These are phyloP conservation scores for Globisporangium paddicum DNA, from an alignment of 352 stramenopile genomes.

Conservation along the genomic window DNA sequence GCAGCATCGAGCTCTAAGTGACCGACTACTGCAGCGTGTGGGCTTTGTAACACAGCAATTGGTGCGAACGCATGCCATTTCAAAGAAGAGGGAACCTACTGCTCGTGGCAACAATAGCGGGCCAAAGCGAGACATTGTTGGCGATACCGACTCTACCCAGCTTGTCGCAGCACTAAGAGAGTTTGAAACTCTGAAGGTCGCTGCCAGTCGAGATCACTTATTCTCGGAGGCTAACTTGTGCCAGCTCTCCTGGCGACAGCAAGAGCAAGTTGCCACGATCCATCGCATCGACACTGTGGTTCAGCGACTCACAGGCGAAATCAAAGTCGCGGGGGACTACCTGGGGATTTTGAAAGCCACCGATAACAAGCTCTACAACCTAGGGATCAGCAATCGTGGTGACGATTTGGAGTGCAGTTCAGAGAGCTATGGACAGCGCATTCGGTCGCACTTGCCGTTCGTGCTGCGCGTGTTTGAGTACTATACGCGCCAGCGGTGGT, in stretches of 20 bases:
- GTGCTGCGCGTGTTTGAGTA: slow-evolving; percentile 23
- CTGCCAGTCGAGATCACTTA: slow-evolving; percentile 18
- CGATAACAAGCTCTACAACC: slow-evolving; percentile 18
- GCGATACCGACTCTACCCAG: background rate
- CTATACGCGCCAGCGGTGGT: slow-evolving; percentile 26
- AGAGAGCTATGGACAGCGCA: slow-evolving; percentile 2
- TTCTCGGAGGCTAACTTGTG: slow-evolving; percentile 20
- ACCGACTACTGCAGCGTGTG: slow-evolving; percentile 2
- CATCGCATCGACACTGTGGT: slow-evolving; percentile 19
- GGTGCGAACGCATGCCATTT: background rate
- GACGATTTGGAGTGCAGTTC: background rate
- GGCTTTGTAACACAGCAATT: background rate
- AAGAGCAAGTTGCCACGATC: slow-evolving; percentile 21
- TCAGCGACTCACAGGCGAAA: slow-evolving; percentile 3
- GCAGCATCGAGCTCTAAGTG: background rate
- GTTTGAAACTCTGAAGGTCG: slow-evolving; percentile 8
- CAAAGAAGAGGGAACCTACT: background rate
- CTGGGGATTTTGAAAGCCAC: slow-evolving; percentile 17
- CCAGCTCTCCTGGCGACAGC: slow-evolving; percentile 29
- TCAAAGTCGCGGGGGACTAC: slow-evolving; percentile 17
- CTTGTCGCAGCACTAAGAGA: background rate
- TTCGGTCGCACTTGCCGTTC: slow-evolving; percentile 7
- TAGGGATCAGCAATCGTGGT: background rate
- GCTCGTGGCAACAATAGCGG: background rate
- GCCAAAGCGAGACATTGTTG: background rate